Evolutionary conservation across 176 grass and related monocot genomes (phyloP).

Genomic region (Aechmea fasciata): DNA sequence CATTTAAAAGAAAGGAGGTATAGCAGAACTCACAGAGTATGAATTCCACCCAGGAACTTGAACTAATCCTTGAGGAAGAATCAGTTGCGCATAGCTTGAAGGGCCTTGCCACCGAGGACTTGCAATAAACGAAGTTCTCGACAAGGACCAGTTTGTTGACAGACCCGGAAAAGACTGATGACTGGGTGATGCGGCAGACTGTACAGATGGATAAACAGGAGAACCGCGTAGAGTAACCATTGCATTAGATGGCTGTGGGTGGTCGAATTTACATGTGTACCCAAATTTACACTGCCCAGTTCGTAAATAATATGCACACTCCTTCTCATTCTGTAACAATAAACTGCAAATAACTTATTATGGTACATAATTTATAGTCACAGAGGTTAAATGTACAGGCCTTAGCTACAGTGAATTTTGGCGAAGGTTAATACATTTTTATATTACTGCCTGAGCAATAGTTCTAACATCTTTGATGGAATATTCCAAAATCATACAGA

Average conservation of each 20-base stretch:
- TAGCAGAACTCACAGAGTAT: slow-evolving; percentile 57
- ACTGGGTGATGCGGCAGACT: slow-evolving; percentile 52
- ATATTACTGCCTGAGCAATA: no score
- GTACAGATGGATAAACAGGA: slow-evolving; percentile 52
- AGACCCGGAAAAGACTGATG: slow-evolving; percentile 46
- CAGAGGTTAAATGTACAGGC: neutral
- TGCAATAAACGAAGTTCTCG: slow-evolving; percentile 61
- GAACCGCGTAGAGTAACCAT: slow-evolving; percentile 52
- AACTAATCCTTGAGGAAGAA: slow-evolving; percentile 78
- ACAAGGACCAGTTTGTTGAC: slow-evolving; percentile 46
- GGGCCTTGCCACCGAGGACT: slow-evolving; percentile 83
- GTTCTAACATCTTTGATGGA: no score
- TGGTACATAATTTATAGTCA: neutral
- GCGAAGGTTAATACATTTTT: no score
- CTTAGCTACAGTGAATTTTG: no score
- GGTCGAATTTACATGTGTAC: slow-evolving; percentile 78
- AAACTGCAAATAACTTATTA: slow-evolving; percentile 32
- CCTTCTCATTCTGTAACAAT: slow-evolving; percentile 68
- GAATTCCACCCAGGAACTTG: slow-evolving; percentile 78
- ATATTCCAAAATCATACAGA: no score
- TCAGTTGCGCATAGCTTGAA: slow-evolving; percentile 80
- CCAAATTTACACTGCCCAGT: slow-evolving; percentile 87
- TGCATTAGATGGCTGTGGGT: slow-evolving; percentile 69
- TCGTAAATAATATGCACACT: slow-evolving; percentile 80
- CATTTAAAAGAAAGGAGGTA: neutral